These are phyloP conservation scores for Talaromyces stipitatus DNA, from an alignment of 495 filamentous ascomycete genomes.

Conservation along the genomic window DNA sequence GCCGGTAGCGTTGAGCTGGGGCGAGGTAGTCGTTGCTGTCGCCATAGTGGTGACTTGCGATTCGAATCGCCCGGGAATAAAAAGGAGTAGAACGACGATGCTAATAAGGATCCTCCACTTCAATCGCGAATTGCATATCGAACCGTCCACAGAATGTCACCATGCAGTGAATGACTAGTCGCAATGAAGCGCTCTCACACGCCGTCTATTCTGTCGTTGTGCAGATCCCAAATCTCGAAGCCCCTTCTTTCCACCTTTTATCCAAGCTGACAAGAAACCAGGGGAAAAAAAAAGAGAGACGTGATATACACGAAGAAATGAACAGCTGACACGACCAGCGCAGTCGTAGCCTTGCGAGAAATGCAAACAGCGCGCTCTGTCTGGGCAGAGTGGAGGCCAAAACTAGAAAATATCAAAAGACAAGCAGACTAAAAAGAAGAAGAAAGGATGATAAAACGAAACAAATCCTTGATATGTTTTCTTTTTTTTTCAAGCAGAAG, in stretches of 20 bases:
- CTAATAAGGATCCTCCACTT: conserved; percentile 1
- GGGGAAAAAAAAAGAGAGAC: no score
- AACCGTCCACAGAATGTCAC: neutral
- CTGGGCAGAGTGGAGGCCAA: neutral
- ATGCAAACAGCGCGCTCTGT: neutral
- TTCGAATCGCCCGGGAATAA: neutral
- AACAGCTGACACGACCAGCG: neutral
- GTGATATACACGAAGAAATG: neutral
- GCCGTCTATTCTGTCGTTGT: neutral
- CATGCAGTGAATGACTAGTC: neutral
- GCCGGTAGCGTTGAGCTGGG: conserved; percentile 25
- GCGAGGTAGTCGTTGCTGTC: conserved; percentile 52
- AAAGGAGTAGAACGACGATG: neutral
- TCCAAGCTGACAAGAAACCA: neutral
- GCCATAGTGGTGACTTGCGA: conserved; percentile 30
- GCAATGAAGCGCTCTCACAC: neutral
- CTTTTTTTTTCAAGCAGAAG: neutral
- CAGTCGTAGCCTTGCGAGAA: conserved; percentile 1
- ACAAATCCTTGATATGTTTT: neutral
- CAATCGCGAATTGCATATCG: conserved; percentile 1
- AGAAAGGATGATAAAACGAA: neutral
- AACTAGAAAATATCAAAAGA: neutral
- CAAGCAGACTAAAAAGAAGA: neutral
- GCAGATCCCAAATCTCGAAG: neutral
- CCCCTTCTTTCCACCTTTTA: neutral